These are phyloP conservation scores for Heliocybe sulcata DNA, from an alignment of 1,284 basidiomycete genomes.

Conservation along the genomic window DNA sequence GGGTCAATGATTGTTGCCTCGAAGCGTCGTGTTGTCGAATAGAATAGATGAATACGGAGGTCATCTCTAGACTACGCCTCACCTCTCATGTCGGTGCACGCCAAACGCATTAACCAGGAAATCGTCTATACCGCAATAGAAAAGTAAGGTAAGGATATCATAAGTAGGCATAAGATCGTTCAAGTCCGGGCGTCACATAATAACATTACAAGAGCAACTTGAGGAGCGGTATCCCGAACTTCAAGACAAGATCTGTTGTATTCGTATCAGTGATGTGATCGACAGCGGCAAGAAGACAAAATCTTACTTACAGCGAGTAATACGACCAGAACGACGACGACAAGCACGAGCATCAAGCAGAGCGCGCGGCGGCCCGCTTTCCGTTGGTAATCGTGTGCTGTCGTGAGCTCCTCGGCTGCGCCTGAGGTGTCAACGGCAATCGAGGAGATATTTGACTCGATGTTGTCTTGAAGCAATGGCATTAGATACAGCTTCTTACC, in stretches of 20 bases:
- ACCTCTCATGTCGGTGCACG: no score
- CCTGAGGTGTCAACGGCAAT: constrained; percentile 81
- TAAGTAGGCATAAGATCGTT: neutral
- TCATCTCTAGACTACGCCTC: no score
- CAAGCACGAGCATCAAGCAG: constrained; percentile 85
- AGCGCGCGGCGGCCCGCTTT: constrained; percentile 88
- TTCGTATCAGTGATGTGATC: neutral
- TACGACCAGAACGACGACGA: constrained; percentile 85
- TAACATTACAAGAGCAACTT: neutral
- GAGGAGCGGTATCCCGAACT: neutral
- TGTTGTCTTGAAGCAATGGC: constrained; percentile 68
- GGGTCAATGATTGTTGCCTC: no score
- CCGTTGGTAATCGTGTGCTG: constrained; percentile 92
- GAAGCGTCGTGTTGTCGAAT: no score
- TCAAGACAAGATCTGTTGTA: neutral
- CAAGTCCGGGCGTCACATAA: neutral
- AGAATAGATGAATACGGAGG: no score
- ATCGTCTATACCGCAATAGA: no score
- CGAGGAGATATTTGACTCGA: constrained; percentile 89
- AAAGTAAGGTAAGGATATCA: neutral
- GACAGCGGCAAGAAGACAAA: neutral
- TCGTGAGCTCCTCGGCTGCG: constrained; percentile 83
- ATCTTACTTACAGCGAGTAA: constrained; percentile 77
- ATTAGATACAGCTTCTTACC: no score
- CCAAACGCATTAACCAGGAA: no score